phyloP scores from a whole-genome alignment of 208 protist species.

The Vickermania spadyakhi region DNA sequence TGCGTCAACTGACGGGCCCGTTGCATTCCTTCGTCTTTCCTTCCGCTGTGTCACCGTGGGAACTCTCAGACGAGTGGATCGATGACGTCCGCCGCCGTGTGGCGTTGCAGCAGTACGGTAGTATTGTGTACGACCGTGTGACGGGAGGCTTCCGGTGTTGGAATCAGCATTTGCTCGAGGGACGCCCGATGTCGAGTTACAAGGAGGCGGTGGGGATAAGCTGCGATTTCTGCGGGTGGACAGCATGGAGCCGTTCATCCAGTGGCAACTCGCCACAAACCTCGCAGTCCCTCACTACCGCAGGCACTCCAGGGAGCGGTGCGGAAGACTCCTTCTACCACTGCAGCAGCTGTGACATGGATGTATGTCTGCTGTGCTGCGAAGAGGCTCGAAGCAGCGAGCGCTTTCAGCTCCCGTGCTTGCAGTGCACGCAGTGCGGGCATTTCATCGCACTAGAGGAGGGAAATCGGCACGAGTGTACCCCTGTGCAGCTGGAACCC shows the following conservation, averaged over 20 bases:
- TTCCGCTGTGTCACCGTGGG: not conserved
- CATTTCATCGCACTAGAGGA: no score
- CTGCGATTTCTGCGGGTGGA: slow-evolving; percentile 82
- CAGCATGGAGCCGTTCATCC: slow-evolving; percentile 29
- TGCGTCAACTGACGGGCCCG: slow-evolving; percentile 54
- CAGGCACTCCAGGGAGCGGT: not conserved
- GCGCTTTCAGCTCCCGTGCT: slow-evolving; percentile 72
- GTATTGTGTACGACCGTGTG: slow-evolving; percentile 68
- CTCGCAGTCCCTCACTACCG: not conserved
- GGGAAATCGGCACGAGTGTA: no score
- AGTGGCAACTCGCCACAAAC: not conserved
- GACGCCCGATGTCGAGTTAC: slow-evolving; percentile 25
- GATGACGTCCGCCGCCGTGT: slow-evolving; percentile 6
- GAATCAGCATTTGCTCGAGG: slow-evolving; percentile 29
- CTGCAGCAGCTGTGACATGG: slow-evolving; percentile 54
- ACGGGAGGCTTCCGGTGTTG: slow-evolving; percentile 52
- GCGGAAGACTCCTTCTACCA: slow-evolving; percentile 32
- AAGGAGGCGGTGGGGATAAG: slow-evolving; percentile 53
- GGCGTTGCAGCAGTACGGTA: slow-evolving; percentile 64
- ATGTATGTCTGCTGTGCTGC: slow-evolving; percentile 56
- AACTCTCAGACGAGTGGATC: not conserved
- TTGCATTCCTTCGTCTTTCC: not conserved
- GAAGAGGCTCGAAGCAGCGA: slow-evolving; percentile 34
- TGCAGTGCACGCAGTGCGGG: slow-evolving; percentile 55
- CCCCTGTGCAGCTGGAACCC: not conserved